Conservation (phyloP, 768 basidiomycete species). For the Amanita pallidorosea region DNA sequence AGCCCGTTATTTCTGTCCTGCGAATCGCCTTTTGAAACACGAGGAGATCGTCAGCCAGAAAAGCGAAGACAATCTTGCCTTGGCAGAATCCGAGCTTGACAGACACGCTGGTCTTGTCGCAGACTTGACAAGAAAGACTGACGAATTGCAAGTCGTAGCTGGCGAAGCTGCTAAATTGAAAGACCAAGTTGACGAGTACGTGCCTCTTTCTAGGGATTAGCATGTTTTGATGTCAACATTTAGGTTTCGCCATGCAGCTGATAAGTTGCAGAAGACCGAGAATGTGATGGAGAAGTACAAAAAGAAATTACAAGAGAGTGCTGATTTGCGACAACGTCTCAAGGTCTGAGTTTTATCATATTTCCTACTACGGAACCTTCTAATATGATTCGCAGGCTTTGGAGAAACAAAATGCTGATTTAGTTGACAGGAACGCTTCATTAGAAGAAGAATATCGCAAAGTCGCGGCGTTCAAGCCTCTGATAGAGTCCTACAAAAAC, state of each 20-base stretch:
- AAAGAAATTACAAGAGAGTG: conserved; percentile 94
- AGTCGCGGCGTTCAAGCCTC: conserved; percentile 73
- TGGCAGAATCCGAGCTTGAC: conserved; percentile 76
- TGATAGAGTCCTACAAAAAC: conserved; percentile 87
- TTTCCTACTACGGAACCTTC: not conserved
- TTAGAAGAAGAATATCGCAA: conserved; percentile 91
- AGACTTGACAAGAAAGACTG: conserved; percentile 69
- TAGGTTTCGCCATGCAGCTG: conserved; percentile 87
- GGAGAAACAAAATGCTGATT: conserved; percentile 86
- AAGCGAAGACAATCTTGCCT: conserved; percentile 84
- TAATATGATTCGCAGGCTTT: conserved; percentile 41
- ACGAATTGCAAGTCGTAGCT: conserved; percentile 70
- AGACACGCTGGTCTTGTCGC: conserved; percentile 58
- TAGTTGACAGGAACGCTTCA: conserved; percentile 84
- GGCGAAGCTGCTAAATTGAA: conserved; percentile 74
- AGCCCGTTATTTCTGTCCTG: conserved; percentile 22
- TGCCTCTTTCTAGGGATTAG: conserved; percentile 6
- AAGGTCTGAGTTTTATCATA: conserved; percentile 35
- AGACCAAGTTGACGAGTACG: conserved; percentile 92
- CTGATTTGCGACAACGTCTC: conserved; percentile 78
- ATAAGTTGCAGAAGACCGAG: conserved; percentile 87
- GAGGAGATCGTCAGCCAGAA: conserved; percentile 57
- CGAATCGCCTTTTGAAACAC: conserved; percentile 12
- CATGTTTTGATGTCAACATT: not conserved
- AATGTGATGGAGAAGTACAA: conserved; percentile 99